A percentile compares a stretch with the other conserved stretches of the same genome.
These are phyloP conservation scores for Zea luxurians DNA, from an alignment of 176 grass and related monocot genomes.

Conservation along the genomic window DNA sequence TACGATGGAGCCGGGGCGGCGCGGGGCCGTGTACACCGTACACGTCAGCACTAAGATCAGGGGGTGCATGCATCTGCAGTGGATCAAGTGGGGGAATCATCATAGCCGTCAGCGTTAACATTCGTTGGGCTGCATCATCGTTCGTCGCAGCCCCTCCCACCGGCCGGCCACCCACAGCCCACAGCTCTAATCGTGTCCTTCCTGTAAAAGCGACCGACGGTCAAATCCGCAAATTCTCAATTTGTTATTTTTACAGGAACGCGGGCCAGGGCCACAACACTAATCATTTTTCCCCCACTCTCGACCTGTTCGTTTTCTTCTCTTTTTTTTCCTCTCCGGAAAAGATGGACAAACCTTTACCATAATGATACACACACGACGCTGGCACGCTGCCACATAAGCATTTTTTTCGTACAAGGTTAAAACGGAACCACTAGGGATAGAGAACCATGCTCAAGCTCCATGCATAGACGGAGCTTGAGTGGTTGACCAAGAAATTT, in stretches of 20 bases:
- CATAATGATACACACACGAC: not conserved
- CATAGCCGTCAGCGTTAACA: not conserved
- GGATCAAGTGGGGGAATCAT: not conserved
- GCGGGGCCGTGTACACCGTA: not conserved
- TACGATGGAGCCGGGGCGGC: not conserved
- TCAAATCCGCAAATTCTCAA: not conserved
- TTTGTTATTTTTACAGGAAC: not conserved
- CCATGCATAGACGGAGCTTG: not conserved
- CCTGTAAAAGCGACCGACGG: not conserved
- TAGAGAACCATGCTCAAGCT: no score
- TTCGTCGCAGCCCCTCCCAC: not conserved
- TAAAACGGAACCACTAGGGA: not conserved
- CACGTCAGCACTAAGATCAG: not conserved
- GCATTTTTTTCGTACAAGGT: not conserved
- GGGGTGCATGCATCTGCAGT: not conserved
- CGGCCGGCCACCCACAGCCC: not conserved
- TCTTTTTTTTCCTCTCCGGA: not conserved
- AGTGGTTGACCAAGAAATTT: not conserved
- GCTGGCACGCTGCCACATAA: not conserved
- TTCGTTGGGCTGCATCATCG: conserved; percentile 1
- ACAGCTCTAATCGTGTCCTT: not conserved
- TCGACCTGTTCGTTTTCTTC: not conserved
- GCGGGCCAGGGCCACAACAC: not conserved
- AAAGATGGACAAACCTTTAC: not conserved
- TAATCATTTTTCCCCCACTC: not conserved